Percentiles rank a stretch among this genome's conserved stretches.
These are phyloP conservation scores for Aurantiochytrium sp. DNA, from an alignment of 108 stramenopile species.

Conservation along the genomic window DNA sequence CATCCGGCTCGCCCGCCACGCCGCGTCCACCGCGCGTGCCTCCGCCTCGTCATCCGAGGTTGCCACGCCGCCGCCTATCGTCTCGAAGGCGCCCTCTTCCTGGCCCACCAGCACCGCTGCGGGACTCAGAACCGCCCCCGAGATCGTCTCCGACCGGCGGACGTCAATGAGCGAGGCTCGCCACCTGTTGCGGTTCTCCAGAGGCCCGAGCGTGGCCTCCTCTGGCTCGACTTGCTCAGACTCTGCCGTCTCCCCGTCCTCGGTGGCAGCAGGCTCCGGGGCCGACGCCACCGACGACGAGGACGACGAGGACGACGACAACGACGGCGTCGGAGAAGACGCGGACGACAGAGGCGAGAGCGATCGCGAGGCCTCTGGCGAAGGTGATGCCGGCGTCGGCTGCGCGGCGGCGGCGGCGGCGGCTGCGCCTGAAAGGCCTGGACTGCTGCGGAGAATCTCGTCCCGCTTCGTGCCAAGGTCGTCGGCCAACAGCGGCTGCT, in stretches of 20 bases:
- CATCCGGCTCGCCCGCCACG: neutral
- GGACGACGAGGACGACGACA: too few species aligned
- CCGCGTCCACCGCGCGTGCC: neutral
- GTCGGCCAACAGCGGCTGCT: neutral
- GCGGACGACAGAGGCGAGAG: too few species aligned
- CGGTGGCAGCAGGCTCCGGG: too few species aligned
- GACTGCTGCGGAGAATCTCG: neutral
- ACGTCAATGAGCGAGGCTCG: neutral
- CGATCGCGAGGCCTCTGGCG: too few species aligned
- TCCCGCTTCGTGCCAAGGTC: neutral
- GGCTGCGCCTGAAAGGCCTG: too few species aligned
- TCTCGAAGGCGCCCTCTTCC: neutral
- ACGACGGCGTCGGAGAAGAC: too few species aligned
- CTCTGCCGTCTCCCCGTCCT: too few species aligned
- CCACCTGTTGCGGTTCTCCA: neutral
- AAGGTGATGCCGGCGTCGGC: too few species aligned
- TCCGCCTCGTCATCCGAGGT: neutral
- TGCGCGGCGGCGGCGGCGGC: too few species aligned
- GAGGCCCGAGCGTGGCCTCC: too few species aligned
- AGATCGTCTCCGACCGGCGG: neutral
- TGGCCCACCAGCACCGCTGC: neutral
- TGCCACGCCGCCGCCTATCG: neutral
- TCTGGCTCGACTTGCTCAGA: too few species aligned
- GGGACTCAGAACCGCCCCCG: neutral
- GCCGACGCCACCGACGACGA: too few species aligned